Evolutionary conservation across 495 filamentous ascomycete species (phyloP).

Genomic region (Penicillium antarcticum): DNA sequence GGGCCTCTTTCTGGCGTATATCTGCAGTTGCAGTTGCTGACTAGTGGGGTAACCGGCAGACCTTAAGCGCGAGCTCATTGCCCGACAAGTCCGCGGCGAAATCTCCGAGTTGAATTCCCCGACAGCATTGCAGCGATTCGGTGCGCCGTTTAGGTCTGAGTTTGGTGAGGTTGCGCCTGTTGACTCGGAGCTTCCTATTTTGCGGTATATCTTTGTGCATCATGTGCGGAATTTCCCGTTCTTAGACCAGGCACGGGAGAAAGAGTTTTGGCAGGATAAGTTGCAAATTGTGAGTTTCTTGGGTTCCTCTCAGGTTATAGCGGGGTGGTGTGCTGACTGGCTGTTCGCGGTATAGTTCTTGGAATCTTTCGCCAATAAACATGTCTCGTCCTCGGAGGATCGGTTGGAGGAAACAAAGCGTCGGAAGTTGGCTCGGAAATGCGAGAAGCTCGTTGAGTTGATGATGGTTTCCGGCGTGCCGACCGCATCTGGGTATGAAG

Average conservation of each 20-base stretch:
- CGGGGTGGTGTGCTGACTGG: neutral
- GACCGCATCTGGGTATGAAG: conserved; percentile 95
- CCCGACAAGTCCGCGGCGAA: conserved; percentile 83
- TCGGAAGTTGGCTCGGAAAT: conserved; percentile 85
- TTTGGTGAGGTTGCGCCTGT: conserved; percentile 89
- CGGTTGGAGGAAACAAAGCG: conserved; percentile 94
- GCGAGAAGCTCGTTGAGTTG: conserved; percentile 89
- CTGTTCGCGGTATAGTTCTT: conserved; percentile 62
- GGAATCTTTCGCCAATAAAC: conserved; percentile 96
- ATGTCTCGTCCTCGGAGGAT: conserved; percentile 95
- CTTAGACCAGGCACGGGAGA: conserved; percentile 90
- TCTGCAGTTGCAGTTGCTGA: neutral
- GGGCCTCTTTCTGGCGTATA: neutral
- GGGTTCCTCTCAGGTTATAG: neutral
- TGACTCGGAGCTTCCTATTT: conserved; percentile 89
- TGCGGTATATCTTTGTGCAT: conserved; percentile 96
- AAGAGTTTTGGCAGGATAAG: conserved; percentile 99
- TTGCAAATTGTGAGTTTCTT: conserved; percentile 77
- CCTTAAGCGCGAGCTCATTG: conserved; percentile 91
- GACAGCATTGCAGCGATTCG: conserved; percentile 91
- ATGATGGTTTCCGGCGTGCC: conserved; percentile 99
- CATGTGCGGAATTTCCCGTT: conserved; percentile 98
- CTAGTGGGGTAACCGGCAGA: conserved; percentile 49
- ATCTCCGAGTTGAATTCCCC: conserved; percentile 89
- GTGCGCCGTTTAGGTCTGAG: conserved; percentile 89